These are phyloP conservation scores for Alternaria longipes DNA, from an alignment of 2,329 filamentous ascomycete species.

Conservation along the genomic window DNA sequence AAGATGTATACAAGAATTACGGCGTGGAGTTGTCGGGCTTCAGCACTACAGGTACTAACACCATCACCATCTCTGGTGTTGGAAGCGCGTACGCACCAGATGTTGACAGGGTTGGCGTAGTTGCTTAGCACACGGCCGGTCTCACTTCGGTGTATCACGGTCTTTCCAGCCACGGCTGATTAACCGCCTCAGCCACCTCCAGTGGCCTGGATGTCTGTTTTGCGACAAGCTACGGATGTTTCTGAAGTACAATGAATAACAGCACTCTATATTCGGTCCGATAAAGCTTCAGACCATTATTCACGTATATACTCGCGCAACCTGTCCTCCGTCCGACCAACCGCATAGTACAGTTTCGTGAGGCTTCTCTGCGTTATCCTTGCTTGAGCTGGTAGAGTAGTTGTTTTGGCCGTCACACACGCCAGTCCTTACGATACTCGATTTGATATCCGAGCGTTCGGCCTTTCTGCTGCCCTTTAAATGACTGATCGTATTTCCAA, in stretches of 20 bases:
- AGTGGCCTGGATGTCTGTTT: background rate
- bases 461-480: background rate
- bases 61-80: constrained; percentile 24
- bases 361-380: background rate
- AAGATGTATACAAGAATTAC: constrained; percentile 25
- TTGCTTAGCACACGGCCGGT: background rate
- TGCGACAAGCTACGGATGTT: background rate
- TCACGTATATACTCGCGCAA: background rate
- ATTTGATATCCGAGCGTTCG: background rate
- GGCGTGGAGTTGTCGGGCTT: constrained; percentile 29
- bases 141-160: background rate
- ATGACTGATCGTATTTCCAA: background rate
- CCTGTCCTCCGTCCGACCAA: background rate
- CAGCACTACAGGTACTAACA: constrained; percentile 26
- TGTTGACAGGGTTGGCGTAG: constrained; percentile 24
- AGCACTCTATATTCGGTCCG: background rate
- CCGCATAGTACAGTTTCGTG: background rate
- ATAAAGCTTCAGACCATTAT: background rate
- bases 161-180: background rate
- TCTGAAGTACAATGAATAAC: background rate
- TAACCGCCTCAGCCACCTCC: background rate
- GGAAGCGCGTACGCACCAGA: constrained; percentile 23
- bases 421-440: background rate
- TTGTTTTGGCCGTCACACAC: background rate
- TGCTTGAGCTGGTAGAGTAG: background rate